Conservation (phyloP, 352 stramenopile genomes). For the Phytophthora colocasiae region DNA sequence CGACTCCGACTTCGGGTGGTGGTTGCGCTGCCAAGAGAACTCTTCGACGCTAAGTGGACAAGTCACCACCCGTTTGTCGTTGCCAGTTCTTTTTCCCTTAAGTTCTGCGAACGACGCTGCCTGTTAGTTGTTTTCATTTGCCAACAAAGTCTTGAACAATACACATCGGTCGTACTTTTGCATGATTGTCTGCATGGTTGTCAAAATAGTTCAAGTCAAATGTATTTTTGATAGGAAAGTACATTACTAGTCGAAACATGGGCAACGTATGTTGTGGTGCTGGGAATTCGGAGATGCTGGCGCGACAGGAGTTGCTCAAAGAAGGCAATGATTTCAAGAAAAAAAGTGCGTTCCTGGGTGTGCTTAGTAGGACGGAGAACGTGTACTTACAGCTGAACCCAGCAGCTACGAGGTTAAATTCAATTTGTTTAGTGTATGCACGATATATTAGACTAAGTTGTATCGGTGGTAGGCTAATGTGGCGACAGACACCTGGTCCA, state of each 20-base stretch:
- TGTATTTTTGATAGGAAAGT: slow-evolving; percentile 32
- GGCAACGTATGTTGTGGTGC: slow-evolving; percentile 72
- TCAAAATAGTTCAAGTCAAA: slow-evolving; percentile 4
- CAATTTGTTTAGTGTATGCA: neutral
- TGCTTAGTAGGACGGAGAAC: slow-evolving; percentile 62
- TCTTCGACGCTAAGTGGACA: slow-evolving; percentile 22
- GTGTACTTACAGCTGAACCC: slow-evolving; percentile 72
- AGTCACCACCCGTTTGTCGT: slow-evolving; percentile 7
- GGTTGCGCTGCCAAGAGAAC: slow-evolving; percentile 27
- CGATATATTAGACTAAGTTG: neutral
- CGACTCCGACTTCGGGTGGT: slow-evolving; percentile 19
- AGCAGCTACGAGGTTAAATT: slow-evolving; percentile 44
- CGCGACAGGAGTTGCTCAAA: slow-evolving; percentile 67
- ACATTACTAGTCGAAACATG: slow-evolving; percentile 38
- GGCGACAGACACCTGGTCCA: slow-evolving; percentile 49
- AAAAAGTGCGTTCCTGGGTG: slow-evolving; percentile 69
- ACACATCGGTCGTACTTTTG: slow-evolving; percentile 7
- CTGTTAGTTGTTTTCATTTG: slow-evolving; percentile 12
- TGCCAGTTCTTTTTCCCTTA: neutral
- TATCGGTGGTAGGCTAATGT: slow-evolving; percentile 42
- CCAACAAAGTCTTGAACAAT: slow-evolving; percentile 21
- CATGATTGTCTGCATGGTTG: slow-evolving; percentile 5
- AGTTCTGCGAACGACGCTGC: slow-evolving; percentile 7
- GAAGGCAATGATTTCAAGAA: slow-evolving; percentile 78
- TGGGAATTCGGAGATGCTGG: slow-evolving; percentile 65